Evolutionary conservation across 306 rosid species (phyloP).

Genomic region (Inga leiocalycina): DNA sequence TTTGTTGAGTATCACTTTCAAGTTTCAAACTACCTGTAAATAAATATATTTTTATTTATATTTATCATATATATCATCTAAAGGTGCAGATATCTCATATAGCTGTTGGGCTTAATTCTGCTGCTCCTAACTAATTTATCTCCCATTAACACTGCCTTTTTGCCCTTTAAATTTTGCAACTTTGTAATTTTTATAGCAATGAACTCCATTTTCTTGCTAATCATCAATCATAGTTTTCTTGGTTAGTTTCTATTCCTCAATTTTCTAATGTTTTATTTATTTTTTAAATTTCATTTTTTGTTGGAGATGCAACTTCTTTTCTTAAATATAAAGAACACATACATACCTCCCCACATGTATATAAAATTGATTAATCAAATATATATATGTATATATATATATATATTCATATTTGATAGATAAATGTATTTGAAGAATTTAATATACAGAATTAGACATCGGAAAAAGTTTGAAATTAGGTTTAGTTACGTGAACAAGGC

Average conservation of each 20-base stretch:
- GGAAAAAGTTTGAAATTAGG: background rate
- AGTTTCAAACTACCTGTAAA: slow-evolving; percentile 25
- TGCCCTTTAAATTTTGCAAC: background rate
- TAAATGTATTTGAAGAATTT: no score
- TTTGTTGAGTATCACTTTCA: slow-evolving; percentile 34
- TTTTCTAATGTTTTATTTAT: no score
- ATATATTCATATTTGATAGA: no score
- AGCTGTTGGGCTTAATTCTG: background rate
- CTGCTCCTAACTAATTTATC: background rate
- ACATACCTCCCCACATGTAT: no score
- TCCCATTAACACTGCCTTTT: background rate
- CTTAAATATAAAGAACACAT: no score
- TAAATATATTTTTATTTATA: background rate
- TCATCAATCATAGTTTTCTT: background rate
- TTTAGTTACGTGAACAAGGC: background rate
- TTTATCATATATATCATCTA: background rate
- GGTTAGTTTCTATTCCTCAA: no score
- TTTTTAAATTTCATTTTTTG: no score
- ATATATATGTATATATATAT: no score
- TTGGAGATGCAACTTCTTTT: no score
- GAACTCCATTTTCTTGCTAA: slow-evolving; percentile 35
- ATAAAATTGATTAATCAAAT: no score
- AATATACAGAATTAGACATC: background rate
- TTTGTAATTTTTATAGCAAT: slow-evolving; percentile 23
- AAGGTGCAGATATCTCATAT: background rate